Percentiles rank a stretch among this genome's conserved stretches.
Conservation (phyloP, 2,329 filamentous ascomycete genomes). For the Alternaria burnsii region DNA sequence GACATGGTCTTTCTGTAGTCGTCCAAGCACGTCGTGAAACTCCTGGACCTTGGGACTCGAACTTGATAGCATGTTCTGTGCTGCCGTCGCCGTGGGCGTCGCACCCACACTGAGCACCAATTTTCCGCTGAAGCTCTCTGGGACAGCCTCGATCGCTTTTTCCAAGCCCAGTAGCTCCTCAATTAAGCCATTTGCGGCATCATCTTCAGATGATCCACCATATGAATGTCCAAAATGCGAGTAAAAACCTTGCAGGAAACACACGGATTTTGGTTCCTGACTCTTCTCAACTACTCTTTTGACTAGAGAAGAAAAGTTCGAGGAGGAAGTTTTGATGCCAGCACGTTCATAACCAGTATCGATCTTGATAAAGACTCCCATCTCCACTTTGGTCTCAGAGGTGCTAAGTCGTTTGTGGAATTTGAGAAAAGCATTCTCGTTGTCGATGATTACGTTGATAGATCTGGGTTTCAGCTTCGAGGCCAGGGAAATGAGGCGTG, state of each 20-base stretch:
- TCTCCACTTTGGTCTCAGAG: conserved; percentile 39
- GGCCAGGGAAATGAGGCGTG: conserved; percentile 67
- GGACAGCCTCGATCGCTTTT: conserved; percentile 55
- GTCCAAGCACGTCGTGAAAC: conserved; percentile 54
- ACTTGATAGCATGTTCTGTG: conserved; percentile 64
- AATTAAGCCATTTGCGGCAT: conserved; percentile 67
- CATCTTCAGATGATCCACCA: conserved; percentile 60
- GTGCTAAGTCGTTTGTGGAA: conserved; percentile 47
- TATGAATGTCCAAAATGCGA: conserved; percentile 79
- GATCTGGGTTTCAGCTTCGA: conserved; percentile 61
- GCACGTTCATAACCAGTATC: conserved; percentile 78
- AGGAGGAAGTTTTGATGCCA: conserved; percentile 65
- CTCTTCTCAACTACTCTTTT: conserved; percentile 52
- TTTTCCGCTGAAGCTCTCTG: conserved; percentile 38
- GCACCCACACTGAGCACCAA: conserved; percentile 75
- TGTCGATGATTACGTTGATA: conserved; percentile 74
- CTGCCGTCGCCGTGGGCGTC: conserved; percentile 74
- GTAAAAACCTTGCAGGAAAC: conserved; percentile 70
- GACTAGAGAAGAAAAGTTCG: conserved; percentile 59
- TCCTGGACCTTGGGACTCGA: conserved; percentile 49
- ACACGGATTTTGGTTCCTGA: conserved; percentile 20
- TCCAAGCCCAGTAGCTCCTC: conserved; percentile 67
- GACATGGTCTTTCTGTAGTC: conserved; percentile 40
- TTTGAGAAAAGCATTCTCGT: conserved; percentile 60
- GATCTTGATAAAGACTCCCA: conserved; percentile 74